phyloP scores from a whole-genome alignment of 208 protist species.

The Trypanosoma mega region DNA sequence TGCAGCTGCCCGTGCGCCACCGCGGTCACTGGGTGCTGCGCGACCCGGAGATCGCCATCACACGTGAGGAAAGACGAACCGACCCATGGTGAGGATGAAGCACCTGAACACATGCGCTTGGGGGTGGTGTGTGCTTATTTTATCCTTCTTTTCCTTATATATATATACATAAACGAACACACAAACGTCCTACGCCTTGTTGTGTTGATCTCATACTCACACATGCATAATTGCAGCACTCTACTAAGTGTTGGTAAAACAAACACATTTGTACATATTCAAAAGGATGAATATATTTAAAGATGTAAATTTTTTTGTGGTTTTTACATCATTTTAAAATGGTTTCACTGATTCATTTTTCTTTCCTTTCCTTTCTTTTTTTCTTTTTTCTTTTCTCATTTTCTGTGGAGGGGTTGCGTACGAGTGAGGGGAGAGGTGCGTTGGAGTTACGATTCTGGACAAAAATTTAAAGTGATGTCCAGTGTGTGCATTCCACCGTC shows the following conservation, averaged over 20 bases:
- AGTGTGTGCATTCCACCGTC: slow-evolving; percentile 29
- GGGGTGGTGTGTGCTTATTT: not conserved
- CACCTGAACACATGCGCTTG: not conserved
- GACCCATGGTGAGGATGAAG: slow-evolving; percentile 70
- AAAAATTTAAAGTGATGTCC: no score
- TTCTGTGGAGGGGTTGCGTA: not conserved
- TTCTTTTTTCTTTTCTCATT: slow-evolving; percentile 6
- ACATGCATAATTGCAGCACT: no score
- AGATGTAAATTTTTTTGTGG: no score
- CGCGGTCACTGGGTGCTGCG: slow-evolving; percentile 89
- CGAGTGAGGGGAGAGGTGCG: not conserved
- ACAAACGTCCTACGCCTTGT: not conserved
- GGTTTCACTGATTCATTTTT: slow-evolving; percentile 7
- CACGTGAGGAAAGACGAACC: slow-evolving; percentile 59
- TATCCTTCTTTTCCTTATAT: not conserved
- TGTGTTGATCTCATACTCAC: no score
- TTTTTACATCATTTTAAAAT: no score
- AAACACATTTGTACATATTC: no score
- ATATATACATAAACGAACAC: not conserved
- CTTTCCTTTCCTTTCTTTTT: not conserved
- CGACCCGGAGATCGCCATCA: slow-evolving; percentile 86
- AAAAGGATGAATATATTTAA: no score
- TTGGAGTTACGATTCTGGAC: no score
- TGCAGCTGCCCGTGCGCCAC: slow-evolving; percentile 50
- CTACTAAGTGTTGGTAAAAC: no score